Conservation (phyloP, 495 filamentous ascomycete genomes). For the Annulohypoxylon bovei region DNA sequence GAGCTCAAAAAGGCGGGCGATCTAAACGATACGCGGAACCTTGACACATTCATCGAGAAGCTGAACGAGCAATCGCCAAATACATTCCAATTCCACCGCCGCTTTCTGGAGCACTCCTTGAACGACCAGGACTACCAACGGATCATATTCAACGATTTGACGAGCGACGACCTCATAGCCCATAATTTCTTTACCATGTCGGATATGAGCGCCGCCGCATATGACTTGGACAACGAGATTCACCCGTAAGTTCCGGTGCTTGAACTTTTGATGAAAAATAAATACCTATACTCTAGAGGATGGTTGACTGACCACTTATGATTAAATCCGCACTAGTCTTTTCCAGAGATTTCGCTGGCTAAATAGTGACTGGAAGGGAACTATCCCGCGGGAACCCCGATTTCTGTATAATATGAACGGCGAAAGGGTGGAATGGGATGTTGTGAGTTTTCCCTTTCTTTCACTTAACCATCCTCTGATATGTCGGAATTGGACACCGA, state of each 20-base stretch:
- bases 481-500: background rate
- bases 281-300: background rate
- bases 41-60: background rate
- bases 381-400: slow-evolving; percentile 7
- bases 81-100: slow-evolving; percentile 3
- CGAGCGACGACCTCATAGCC: slow-evolving; percentile 48
- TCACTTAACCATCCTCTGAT: background rate
- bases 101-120: slow-evolving; percentile 23
- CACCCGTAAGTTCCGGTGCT: slow-evolving; percentile 34
- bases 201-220: slow-evolving; percentile 16
- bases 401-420: slow-evolving; percentile 45
- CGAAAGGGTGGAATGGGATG: slow-evolving; percentile 34
- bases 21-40: background rate
- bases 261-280: background rate
- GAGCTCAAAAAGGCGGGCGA: slow-evolving; percentile 20
- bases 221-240: slow-evolving; percentile 34
- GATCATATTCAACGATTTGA: slow-evolving; percentile 34
- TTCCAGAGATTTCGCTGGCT: slow-evolving; percentile 19
- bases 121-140: slow-evolving; percentile 50
- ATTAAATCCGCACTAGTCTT: slow-evolving; percentile 9
- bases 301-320: background rate
- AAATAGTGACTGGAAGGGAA: background rate
- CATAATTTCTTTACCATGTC: slow-evolving; percentile 27
- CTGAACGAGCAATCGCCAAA: background rate
- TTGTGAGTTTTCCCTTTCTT: slow-evolving; percentile 26